phyloP scores from a whole-genome alignment of 176 grass and related monocot species.

The Avena eriantha region DNA sequence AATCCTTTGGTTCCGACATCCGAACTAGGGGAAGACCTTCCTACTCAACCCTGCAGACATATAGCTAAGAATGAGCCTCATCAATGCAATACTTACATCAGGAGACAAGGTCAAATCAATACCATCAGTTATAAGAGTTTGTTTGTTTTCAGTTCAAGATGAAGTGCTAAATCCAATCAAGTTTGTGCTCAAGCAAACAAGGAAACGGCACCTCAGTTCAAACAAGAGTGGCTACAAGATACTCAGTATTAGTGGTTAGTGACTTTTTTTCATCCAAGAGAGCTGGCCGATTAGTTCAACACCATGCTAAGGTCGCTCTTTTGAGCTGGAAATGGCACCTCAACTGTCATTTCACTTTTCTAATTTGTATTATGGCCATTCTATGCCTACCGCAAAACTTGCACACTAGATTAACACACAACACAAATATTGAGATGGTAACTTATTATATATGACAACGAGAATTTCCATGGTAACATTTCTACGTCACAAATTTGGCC shows the following conservation, averaged over 20 bases:
- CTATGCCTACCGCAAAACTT: background rate
- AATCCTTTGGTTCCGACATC: background rate
- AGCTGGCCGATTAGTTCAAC: background rate
- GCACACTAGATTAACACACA: background rate
- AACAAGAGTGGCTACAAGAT: background rate
- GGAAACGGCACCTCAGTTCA: background rate
- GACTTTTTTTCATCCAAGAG: background rate
- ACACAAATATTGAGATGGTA: background rate
- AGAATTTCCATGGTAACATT: conserved; percentile 10
- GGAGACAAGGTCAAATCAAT: background rate
- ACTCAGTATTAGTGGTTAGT: background rate
- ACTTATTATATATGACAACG: background rate
- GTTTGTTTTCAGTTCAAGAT: background rate
- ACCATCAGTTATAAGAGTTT: background rate
- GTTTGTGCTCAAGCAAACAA: background rate
- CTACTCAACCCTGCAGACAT: conserved; percentile 41
- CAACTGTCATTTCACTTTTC: background rate
- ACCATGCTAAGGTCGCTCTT: background rate
- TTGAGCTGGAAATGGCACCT: background rate
- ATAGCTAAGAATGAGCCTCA: background rate
- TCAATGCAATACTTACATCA: background rate
- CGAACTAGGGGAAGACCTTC: background rate
- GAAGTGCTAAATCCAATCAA: background rate
- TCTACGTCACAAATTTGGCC: background rate
- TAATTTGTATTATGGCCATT: background rate